Conservation (phyloP, 305 asterid species). For the Petunia hybrid region DNA sequence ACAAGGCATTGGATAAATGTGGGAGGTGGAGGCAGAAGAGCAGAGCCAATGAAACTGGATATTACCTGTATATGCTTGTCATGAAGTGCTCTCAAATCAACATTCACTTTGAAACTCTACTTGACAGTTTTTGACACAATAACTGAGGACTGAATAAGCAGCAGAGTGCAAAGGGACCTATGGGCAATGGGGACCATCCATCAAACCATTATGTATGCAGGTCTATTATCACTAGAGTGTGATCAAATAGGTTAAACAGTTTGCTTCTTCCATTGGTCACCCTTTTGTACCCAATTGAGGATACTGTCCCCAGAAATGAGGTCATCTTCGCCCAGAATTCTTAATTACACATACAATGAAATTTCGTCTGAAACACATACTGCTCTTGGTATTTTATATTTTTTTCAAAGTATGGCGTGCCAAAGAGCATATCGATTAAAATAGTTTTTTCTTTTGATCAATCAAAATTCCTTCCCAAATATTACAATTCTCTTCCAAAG, state of each 20-base stretch:
- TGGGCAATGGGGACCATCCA: constrained; percentile 34
- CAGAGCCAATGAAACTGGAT: not conserved
- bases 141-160: not conserved
- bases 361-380: not conserved
- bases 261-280: constrained; percentile 8
- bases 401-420: too few species aligned
- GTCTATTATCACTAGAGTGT: not conserved
- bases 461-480: too few species aligned
- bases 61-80: not conserved
- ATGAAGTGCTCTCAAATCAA: constrained; percentile 25
- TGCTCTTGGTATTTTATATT: not conserved
- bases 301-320: not conserved
- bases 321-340: not conserved
- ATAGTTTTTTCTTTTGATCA: too few species aligned
- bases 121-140: not conserved
- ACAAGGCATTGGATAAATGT: not conserved
- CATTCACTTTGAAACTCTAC: constrained; percentile 18
- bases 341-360: not conserved
- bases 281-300: constrained; percentile 6
- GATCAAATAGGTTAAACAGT: constrained; percentile 2
- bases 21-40: constrained; percentile 18
- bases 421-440: too few species aligned
- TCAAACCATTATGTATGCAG: not conserved
- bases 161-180: constrained; percentile 3
- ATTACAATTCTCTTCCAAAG: too few species aligned